phyloP scores from a whole-genome alignment of 331 rosid genomes.

The Phaseolus coccineus region DNA sequence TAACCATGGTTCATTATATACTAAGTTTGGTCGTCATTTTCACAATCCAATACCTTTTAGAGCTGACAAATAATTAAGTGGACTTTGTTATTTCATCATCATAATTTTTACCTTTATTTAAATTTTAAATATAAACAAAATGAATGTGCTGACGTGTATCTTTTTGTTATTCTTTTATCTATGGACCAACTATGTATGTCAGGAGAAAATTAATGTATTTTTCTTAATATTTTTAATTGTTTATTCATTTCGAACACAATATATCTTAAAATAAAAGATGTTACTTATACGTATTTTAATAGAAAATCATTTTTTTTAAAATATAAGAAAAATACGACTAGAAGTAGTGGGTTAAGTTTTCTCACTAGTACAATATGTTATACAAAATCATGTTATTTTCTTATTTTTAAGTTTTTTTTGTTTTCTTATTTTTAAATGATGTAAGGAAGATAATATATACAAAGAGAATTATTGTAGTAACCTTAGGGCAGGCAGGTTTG shows the following conservation, averaged over 20 bases:
- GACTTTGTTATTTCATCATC: not conserved
- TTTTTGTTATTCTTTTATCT: not conserved
- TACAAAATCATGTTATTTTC: too few relatives aligned
- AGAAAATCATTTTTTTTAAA: too few relatives aligned
- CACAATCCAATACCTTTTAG: not conserved
- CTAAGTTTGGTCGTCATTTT: constrained; percentile 36
- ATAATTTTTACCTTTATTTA: not conserved
- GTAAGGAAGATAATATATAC: not conserved
- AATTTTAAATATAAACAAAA: not conserved
- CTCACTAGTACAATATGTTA: too few relatives aligned
- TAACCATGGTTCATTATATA: constrained; percentile 2
- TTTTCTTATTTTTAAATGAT: not conserved
- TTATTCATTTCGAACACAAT: too few relatives aligned
- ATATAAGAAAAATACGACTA: too few relatives aligned
- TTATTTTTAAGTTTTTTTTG: not conserved
- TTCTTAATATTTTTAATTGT: not conserved
- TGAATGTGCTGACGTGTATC: not conserved
- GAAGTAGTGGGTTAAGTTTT: too few relatives aligned
- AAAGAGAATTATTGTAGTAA: not conserved
- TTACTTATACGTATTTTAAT: not conserved
- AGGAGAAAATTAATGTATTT: not conserved
- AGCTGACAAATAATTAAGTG: constrained; percentile 13
- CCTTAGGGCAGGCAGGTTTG: constrained; percentile 13
- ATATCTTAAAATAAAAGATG: not conserved
- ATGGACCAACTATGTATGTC: not conserved